Evolutionary conservation across 257 asterid species (phyloP).

Genomic region (Capsicum rhomboideum): DNA sequence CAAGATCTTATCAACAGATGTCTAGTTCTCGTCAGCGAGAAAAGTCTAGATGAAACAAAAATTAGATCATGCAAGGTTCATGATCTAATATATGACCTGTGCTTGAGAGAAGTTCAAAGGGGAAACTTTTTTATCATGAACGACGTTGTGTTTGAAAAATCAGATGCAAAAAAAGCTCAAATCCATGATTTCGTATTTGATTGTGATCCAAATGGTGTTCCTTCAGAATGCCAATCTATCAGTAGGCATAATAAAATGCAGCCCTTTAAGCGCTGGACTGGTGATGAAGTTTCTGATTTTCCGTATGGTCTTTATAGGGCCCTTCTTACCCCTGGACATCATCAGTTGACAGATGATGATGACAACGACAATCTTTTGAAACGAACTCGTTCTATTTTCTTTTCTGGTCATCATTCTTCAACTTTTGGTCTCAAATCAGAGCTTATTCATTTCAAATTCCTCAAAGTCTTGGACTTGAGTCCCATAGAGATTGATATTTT

Average conservation of each 20-base stretch:
- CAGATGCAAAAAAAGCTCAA: no score
- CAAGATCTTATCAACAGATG: constrained; percentile 3
- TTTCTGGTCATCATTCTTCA: not conserved
- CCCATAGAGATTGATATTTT: not conserved
- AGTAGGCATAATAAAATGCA: no score
- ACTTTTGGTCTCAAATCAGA: not conserved
- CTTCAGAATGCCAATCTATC: no score
- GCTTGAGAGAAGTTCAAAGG: constrained; percentile 1
- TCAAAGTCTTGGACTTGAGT: constrained; percentile 5
- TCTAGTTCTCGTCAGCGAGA: not conserved
- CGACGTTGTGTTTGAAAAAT: not conserved
- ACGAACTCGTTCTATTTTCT: not conserved
- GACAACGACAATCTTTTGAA: not conserved
- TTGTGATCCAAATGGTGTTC: no score
- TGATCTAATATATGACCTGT: not conserved
- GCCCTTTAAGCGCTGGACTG: not conserved
- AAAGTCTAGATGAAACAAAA: not conserved
- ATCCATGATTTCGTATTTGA: no score
- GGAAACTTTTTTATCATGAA: not conserved
- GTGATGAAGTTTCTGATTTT: no score
- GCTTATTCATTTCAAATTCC: not conserved
- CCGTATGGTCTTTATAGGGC: not conserved
- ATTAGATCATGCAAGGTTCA: constrained; percentile 3
- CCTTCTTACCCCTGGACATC: not conserved
- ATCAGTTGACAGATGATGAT: not conserved